Evolutionary conservation across 768 basidiomycete species (phyloP).

Genomic region (Rhodotorula kratochvilovae): DNA sequence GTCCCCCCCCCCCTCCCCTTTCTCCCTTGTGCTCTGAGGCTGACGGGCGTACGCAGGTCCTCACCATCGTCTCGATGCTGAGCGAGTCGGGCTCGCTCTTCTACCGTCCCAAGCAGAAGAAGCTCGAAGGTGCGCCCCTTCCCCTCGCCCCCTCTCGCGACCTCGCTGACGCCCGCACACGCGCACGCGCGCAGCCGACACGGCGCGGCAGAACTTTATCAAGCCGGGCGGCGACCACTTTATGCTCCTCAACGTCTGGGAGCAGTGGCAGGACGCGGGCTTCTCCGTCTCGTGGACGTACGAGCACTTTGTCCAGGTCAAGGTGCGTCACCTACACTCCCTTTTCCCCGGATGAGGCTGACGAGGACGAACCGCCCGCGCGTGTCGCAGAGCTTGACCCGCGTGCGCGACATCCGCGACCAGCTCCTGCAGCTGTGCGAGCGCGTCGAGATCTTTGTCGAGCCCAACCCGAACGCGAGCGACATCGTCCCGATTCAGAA

Average conservation of each 20-base stretch:
- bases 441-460: constrained; percentile 86
- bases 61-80: constrained; percentile 96
- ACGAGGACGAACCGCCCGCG: constrained; percentile 54
- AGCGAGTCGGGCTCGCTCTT: constrained; percentile 91
- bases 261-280: constrained; percentile 97
- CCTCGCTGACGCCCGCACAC: background rate
- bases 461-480: constrained; percentile 82
- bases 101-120: constrained; percentile 97
- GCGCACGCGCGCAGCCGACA: constrained; percentile 72
- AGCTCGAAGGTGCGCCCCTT: constrained; percentile 47
- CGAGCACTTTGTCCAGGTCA: constrained; percentile 57
- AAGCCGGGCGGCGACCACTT: constrained; percentile 96
- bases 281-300: constrained; percentile 94
- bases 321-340: background rate
- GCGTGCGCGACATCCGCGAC: constrained; percentile 86
- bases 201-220: constrained; percentile 94
- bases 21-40: background rate
- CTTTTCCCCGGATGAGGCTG: background rate
- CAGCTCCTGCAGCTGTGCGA: constrained; percentile 94
- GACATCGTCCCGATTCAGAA: constrained; percentile 92
- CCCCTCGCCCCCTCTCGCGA: too few species aligned
- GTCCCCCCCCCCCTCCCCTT: constrained; percentile 36
- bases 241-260: constrained; percentile 94
- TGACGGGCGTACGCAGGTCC: constrained; percentile 56
- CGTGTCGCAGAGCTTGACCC: constrained; percentile 70